Evolutionary conservation across 2,329 filamentous ascomycete species (phyloP).

Genomic region (Colletotrichum chlorophyti): DNA sequence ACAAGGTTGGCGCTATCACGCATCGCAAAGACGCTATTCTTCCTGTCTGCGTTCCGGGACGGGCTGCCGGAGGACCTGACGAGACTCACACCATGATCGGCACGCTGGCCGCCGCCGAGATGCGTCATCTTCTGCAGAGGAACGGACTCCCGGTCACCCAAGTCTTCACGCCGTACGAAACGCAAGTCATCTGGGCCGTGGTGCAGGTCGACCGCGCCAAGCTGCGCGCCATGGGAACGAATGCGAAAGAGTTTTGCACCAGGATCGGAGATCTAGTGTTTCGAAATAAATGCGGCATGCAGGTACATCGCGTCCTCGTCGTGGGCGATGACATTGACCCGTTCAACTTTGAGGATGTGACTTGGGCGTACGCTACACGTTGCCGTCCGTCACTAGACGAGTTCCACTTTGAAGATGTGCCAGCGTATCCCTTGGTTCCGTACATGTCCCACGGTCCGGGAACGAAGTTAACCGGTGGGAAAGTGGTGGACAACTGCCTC

Average conservation of each 20-base stretch:
- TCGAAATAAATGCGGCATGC: slow-evolving; percentile 47
- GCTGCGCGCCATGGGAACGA: slow-evolving; percentile 62
- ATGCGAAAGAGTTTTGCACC: slow-evolving; percentile 43
- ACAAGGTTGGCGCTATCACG: slow-evolving; percentile 53
- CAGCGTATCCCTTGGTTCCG: slow-evolving; percentile 51
- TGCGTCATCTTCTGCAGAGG: slow-evolving; percentile 42
- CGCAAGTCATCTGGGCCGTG: slow-evolving; percentile 54
- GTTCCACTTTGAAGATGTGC: slow-evolving; percentile 50
- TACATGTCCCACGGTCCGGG: slow-evolving; percentile 53
- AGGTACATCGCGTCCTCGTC: slow-evolving; percentile 51
- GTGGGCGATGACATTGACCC: slow-evolving; percentile 58
- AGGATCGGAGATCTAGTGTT: slow-evolving; percentile 51
- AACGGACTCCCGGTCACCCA: slow-evolving; percentile 50
- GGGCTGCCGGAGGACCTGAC: slow-evolving; percentile 39
- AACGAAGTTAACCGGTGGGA: too few relatives aligned
- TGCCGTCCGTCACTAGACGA: slow-evolving; percentile 53
- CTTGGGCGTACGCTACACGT: slow-evolving; percentile 55
- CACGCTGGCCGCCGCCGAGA: slow-evolving; percentile 49
- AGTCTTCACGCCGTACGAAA: slow-evolving; percentile 51
- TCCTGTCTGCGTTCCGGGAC: slow-evolving; percentile 53
- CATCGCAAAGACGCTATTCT: slow-evolving; percentile 54
- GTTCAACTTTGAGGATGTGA: slow-evolving; percentile 51
- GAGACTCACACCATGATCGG: slow-evolving; percentile 44
- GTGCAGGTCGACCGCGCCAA: slow-evolving; percentile 64
- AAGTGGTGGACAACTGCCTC: too few relatives aligned